Conservation (phyloP, 805 yeast genomes). For the Pichia heedii region DNA sequence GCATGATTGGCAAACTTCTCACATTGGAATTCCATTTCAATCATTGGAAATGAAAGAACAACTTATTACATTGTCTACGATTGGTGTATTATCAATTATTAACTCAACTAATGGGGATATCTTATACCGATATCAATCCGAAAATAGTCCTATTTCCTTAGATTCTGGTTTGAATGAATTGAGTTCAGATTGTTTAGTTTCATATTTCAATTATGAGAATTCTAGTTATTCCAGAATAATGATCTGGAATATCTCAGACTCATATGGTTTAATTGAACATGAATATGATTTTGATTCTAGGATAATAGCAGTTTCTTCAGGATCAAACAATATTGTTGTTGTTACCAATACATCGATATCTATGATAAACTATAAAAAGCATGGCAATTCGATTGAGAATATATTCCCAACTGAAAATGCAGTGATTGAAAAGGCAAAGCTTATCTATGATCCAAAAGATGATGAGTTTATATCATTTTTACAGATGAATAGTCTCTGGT, state of each 20-base stretch:
- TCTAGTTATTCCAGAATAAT: conserved; percentile 9
- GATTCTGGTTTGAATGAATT: conserved; percentile 10
- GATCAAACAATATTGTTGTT: neutral
- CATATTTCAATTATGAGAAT: conserved; percentile 12
- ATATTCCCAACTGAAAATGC: neutral
- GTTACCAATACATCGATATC: conserved; percentile 1
- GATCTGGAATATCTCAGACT: conserved; percentile 14
- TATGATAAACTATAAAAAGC: neutral
- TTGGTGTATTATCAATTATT: conserved; percentile 21
- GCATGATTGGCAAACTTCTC: conserved; percentile 45
- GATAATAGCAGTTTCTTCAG: conserved; percentile 12
- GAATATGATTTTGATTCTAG: conserved; percentile 10
- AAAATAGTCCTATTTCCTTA: conserved; percentile 1
- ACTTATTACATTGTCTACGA: conserved; percentile 21
- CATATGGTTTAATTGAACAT: conserved; percentile 10
- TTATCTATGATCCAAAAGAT: neutral
- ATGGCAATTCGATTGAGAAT: neutral
- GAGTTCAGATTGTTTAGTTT: conserved; percentile 9
- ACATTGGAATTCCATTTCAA: conserved; percentile 31
- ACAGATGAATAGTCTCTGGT: neutral
- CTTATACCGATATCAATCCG: conserved; percentile 25
- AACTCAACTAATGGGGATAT: conserved; percentile 21
- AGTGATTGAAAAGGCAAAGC: neutral
- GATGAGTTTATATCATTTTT: neutral
- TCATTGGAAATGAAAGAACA: conserved; percentile 9